phyloP scores from a whole-genome alignment of 2,329 filamentous ascomycete genomes.

The Penicillium sp. region DNA sequence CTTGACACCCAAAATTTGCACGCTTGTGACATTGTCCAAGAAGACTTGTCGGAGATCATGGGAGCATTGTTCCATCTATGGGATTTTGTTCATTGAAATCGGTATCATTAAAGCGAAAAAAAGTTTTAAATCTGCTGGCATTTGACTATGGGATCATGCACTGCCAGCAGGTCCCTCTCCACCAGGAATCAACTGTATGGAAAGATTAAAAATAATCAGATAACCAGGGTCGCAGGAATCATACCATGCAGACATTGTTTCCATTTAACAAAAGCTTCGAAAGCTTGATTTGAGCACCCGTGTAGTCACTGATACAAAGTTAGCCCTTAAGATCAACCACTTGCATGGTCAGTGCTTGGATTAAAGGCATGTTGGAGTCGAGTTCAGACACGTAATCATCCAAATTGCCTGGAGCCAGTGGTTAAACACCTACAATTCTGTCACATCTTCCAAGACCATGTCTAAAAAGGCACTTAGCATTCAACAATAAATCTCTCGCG shows the following conservation, averaged over 20 bases:
- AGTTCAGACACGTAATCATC: too few relatives aligned
- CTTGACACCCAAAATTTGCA: too few relatives aligned
- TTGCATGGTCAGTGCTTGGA: too few relatives aligned
- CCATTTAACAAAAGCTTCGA: slow-evolving; percentile 94
- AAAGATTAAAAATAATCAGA: slow-evolving; percentile 5
- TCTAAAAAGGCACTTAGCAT: slow-evolving; percentile 50
- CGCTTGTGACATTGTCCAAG: background rate
- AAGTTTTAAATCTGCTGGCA: slow-evolving; percentile 13
- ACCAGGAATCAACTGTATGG: slow-evolving; percentile 64
- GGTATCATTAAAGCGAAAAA: slow-evolving; percentile 22
- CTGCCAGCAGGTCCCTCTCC: slow-evolving; percentile 60
- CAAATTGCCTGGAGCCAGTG: too few relatives aligned
- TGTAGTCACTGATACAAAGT: slow-evolving; percentile 65
- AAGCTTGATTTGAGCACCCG: slow-evolving; percentile 78
- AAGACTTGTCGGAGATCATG: too few relatives aligned
- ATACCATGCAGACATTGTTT: slow-evolving; percentile 99
- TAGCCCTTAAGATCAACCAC: slow-evolving; percentile 13
- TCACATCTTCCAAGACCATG: slow-evolving; percentile 97
- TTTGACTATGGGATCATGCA: slow-evolving; percentile 10
- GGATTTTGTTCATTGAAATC: slow-evolving; percentile 21
- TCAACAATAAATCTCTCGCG: slow-evolving; percentile 8
- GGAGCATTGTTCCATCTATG: slow-evolving; percentile 16
- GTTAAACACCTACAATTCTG: slow-evolving; percentile 68
- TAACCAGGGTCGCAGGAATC: slow-evolving; percentile 15
- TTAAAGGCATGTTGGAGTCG: too few relatives aligned